Percentiles rank a stretch among this genome's conserved stretches.
Evolutionary conservation across 2,329 filamentous ascomycete species (phyloP).

Genomic region (Aspergillus sp.): DNA sequence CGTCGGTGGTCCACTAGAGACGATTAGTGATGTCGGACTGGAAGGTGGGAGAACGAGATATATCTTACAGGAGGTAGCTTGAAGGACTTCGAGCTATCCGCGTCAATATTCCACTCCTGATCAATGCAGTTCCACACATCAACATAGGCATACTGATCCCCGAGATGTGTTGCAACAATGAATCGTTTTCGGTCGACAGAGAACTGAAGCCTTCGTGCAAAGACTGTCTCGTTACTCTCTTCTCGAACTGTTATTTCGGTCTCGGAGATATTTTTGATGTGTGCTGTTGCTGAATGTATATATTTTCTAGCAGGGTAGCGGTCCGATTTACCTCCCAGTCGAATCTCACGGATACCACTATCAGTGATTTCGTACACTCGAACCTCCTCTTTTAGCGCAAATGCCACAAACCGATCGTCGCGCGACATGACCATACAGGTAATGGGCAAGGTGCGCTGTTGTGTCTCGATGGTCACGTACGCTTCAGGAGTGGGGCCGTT

Average conservation of each 20-base stretch:
- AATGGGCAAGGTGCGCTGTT: constrained; percentile 20
- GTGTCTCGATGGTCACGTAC: constrained; percentile 35
- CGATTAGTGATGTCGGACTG: constrained; percentile 14
- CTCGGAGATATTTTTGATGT: not conserved
- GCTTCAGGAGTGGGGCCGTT: constrained; percentile 27
- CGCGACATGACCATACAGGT: constrained; percentile 30
- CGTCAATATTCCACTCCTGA: constrained; percentile 24
- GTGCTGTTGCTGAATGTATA: not conserved
- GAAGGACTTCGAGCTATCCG: constrained; percentile 24
- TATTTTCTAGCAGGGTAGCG: constrained; percentile 14
- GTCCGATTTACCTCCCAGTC: constrained; percentile 17
- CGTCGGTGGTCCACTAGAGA: constrained; percentile 36
- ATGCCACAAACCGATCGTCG: constrained; percentile 28
- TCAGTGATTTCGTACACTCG: constrained; percentile 27
- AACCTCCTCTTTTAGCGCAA: constrained; percentile 27
- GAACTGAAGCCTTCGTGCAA: constrained; percentile 39
- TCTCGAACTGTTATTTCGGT: constrained; percentile 8
- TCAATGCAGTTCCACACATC: constrained; percentile 28
- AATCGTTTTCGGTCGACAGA: constrained; percentile 38
- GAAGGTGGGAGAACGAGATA: not conserved
- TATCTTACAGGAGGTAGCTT: constrained; percentile 26
- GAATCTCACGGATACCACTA: constrained; percentile 21
- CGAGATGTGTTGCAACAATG: constrained; percentile 40
- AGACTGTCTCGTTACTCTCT: constrained; percentile 29
- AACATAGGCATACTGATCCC: constrained; percentile 31